These are phyloP conservation scores for Lachnum nothofagi DNA, from an alignment of 2,329 filamentous ascomycete species.

Conservation along the genomic window DNA sequence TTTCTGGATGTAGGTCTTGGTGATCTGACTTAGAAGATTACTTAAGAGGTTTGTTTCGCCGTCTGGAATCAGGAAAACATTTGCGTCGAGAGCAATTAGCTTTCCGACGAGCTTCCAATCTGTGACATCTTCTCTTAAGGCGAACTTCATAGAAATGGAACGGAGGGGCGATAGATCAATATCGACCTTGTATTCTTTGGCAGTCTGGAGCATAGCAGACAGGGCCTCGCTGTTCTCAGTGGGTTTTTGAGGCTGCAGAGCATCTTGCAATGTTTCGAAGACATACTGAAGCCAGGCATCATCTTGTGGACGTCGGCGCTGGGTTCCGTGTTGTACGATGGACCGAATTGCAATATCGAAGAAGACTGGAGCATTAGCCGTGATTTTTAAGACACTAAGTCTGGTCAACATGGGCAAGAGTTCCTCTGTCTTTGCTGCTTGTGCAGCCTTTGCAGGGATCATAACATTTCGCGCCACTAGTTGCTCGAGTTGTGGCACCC, in stretches of 20 bases:
- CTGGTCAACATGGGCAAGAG: slow-evolving; percentile 25
- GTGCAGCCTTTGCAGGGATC: slow-evolving; percentile 29
- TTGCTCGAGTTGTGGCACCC: slow-evolving; percentile 28
- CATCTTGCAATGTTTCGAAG: slow-evolving; percentile 34
- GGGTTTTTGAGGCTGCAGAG: slow-evolving; percentile 20
- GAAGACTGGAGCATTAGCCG: slow-evolving; percentile 39
- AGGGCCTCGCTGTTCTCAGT: slow-evolving; percentile 26
- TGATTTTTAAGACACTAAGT: slow-evolving; percentile 23
- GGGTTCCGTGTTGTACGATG: slow-evolving; percentile 39
- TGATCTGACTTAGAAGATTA: slow-evolving; percentile 33
- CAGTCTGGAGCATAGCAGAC: slow-evolving; percentile 32
- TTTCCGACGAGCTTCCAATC: slow-evolving; percentile 40
- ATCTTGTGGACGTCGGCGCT: slow-evolving; percentile 42
- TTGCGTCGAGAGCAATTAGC: slow-evolving; percentile 42
- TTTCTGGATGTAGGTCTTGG: slow-evolving; percentile 18
- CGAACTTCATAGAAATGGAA: slow-evolving; percentile 30
- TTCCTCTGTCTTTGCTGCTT: slow-evolving; percentile 13
- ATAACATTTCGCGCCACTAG: slow-evolving; percentile 34
- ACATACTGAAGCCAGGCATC: slow-evolving; percentile 45
- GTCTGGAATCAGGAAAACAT: slow-evolving; percentile 39
- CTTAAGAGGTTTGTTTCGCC: slow-evolving; percentile 29
- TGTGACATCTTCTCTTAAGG: slow-evolving; percentile 22
- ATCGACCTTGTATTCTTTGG: slow-evolving; percentile 32
- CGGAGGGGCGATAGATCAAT: slow-evolving; percentile 34
- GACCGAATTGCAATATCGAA: slow-evolving; percentile 43